Evolutionary conservation across 2,329 filamentous ascomycete species (phyloP), one percentile per base, ranked within the genome.

Genomic region (Pseudogymnoascus sp.): DNA sequence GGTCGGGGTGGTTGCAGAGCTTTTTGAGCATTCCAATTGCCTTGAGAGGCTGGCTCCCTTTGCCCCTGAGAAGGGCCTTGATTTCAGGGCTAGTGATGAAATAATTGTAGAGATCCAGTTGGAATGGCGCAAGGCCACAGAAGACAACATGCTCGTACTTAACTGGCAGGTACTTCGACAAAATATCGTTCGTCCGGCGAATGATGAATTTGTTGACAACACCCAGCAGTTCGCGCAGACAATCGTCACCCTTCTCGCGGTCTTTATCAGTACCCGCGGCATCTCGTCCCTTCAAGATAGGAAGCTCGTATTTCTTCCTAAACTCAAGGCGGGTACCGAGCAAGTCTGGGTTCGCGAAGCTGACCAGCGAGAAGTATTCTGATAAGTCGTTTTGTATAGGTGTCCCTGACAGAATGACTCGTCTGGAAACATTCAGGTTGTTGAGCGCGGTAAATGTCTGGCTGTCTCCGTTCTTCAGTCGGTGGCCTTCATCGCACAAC

Each of bases 131-230:
- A 54, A 96, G 82, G 70, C 93, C 93, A 81, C 95, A 99, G 77
- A 99, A 99, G 0, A 99, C 95, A 31, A 99, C 95, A 74, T 99
- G 95, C 76, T 99, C 95, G 76, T 99, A 99, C 79, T 99, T 99
- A 79, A 97, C 87, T 0, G 95, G 95, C 65, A 99, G 78, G 73
- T 99, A 99, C 75, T 99, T 99, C 61, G 93, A 97, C 23, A 99
- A 78, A 66, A 99, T 96, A 72, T 99, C 95, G 81, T 99, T 99
- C 3, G 93, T 97, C 64, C 95, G 87, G 65, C 95, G 89, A 70
- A 99, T 99, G 74, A 99, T 96, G 77, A 99, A 99, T 72, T 96
- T 97, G 78, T 97, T 99, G 73, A 99, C 95, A 51, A 96, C 80
- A 2, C 81, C 80, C 2, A 96, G 84, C 12, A 99, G 83, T 71